Evolutionary conservation across 805 yeast genomes (phyloP), one percentile per base, ranked within the genome.

Genomic region (Hanseniaspora pseudoguilliermondii): DNA sequence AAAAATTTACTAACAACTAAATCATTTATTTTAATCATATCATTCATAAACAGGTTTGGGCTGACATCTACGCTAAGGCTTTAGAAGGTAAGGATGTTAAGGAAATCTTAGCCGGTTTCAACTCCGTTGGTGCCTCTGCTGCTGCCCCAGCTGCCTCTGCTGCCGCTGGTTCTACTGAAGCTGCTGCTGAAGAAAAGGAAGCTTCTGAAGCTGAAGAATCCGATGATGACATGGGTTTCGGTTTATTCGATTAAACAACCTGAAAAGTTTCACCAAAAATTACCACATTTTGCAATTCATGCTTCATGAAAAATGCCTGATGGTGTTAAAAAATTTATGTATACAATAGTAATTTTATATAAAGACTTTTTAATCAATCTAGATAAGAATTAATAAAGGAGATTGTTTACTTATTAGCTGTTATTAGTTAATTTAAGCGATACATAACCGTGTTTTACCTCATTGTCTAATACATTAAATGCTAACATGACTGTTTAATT

Each of bases 191-290:
- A 63, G 82, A 76, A 63, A 84, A 75, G 52, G 71, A 64, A 53
- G 80, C 67, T 61, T 83, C 73, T 66, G 81, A 73, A 67, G 80
- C 69, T 58, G 86, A 81, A 69, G 86, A 80, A 73, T 80, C 84
- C 63, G 89, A 83, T 71, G 89, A 82, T 69, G 95, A 84, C 77
- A 84, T 86, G 93, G 95, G 93, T 68, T 82, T 85, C 83, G 93
- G 93, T 78, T 80, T 86, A 76, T 86, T 86, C 79, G 95, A 85
- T 76, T 86, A 84, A 77, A 65, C 75, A 59, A 47, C 32, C 15
- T 44, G n/a, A 44, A 44, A 44, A 21, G 36, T 27, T 44, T 16
- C 18, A n/a, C 18, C n/a, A 39, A 27, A 44, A 27, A 44, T 44
- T 41, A 46, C 38, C 41, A 29, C 23, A 35, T 25, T 49, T 57